Evolutionary conservation across 768 basidiomycete species (phyloP), one percentile per base, ranked within the genome.

Genomic region (Suillus sp.): DNA sequence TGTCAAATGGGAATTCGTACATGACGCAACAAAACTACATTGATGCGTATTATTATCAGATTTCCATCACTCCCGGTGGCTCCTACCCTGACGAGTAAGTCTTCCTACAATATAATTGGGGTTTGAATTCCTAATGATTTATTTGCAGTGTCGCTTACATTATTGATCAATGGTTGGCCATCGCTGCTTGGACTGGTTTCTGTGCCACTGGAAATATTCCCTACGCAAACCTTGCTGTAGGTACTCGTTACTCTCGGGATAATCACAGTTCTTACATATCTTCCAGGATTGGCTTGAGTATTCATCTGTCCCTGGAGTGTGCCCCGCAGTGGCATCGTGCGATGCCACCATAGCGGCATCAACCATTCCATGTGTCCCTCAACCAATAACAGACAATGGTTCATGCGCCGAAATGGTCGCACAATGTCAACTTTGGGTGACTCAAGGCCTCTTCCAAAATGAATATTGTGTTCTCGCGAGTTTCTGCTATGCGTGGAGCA

Each of bases 11-110:
- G n/a, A 69, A 69, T 18, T 2, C 54, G 2, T 64, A 62, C 50
- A 71, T 71, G 69, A 60, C 60, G 4, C 64, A 72, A 48, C 66
- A 70, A 27, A 66, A 68, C 35, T 72, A 71, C 55, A 64, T 71
- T 10, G 69, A 71, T 61, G 51, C 64, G 1, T 71, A 72, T 59
- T 72, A 71, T 37, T 25, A 61, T 16, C 64, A 64, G 14, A 50
- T 71, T 60, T 70, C 69, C 7, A 54, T 61, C 8, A 68, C 71
- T 27, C 69, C 71, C 3, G 30, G 38, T 27, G 62, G 69, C n/a
- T 58, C 50, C 34, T 71, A 71, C 38, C 70, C 69, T 6, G 61
- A 62, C 48, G 43, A 22, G 70, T 71, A 56, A 37, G 63, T 51
- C 16, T 20, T 53, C 6, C n/a, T 53, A 54, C 35, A 25, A 54